Evolutionary conservation across 148 eudicot genomes (phyloP), one percentile per base, ranked within the genome.

Genomic region (Fagopyrum homotropicum): DNA sequence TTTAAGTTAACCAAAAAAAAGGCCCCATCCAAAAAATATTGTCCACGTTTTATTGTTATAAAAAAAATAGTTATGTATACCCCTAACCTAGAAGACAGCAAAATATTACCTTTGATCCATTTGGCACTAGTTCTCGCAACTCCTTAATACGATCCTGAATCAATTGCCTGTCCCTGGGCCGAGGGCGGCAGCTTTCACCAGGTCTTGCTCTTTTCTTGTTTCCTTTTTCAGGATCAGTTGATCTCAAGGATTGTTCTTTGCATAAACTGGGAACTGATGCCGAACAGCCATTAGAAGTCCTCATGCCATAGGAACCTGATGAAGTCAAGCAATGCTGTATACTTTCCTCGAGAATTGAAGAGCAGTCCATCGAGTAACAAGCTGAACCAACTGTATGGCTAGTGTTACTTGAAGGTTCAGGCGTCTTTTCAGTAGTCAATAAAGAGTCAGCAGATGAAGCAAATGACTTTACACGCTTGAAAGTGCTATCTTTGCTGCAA

Each of bases 131-230:
- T 46, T 91, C 91, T 14, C 98, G 85, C 48, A 91, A 82, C 80
- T 93, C 95, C 80, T 88, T 93, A 76, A 93, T 87, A 15, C 98
- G 97, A 81, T 93, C 97, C 84, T 93, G 97, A 80, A 93, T 91
- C 78, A 93, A 80, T 73, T 93, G 98, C 73, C 98, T 88, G 77
- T 93, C 98, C 84, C 98, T 89, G 61, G 98, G 98, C 79, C 98
- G 87, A 46, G 98, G 98, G 60, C 97, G 88, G 45, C 84, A 75
- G 82, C 82, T 93, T 82, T 93, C 98, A 72, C 93, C 93, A 47
- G 91, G 93, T 77, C 89, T 91, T 66, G 93, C 90, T 77, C 95
- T 84, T 83, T 91, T 93, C 75, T 85, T 93, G 74, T 72, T 82
- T 26, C 63, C 64, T 78, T 91, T 91, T 30, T 71, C 80, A 8